Evolutionary conservation across 202 grass and related monocot genomes (phyloP), one percentile per base, ranked within the genome.

Genomic region (Tripidium arundinaceum): DNA sequence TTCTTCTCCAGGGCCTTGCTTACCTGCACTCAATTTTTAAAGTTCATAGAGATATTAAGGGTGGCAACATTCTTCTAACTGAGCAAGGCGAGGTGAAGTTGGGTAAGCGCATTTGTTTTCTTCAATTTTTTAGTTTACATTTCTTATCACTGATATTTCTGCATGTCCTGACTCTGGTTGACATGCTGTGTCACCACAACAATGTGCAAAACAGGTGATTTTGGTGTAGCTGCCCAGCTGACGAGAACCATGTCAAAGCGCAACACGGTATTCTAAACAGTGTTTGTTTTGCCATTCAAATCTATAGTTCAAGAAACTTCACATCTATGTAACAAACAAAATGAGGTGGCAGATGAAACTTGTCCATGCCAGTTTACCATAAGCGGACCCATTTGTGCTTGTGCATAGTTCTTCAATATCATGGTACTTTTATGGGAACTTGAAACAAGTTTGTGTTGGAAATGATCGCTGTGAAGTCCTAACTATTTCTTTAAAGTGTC

Each of bases 211-310:
- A 84, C 83, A 98, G 96, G 96, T 4, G 96, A 99, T 88, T 99
- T 99, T 85, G 96, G 96, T 65, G 90, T 99, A 70, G 96, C 96
- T 86, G 96, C 96, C 31, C 92, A 99, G 80, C 86, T 99, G 40
- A 99, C 96, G 1, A 93, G 96, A 85, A 99, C 96, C 65, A 99
- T 99, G 96, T 99, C 96, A 83, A 99, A 99, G 85, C 96, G 96
- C 45, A 99, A 99, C 82, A 99, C 96, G 84, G 96, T 99, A 99
- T 21, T 72, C 15, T 86, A 72, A 75, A 65, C 26, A 22, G 63
- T 76, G 13, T 81, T 77, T 83, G 27, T 79, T 69, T 78, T 74
- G 16, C 57, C n/a, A 65, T 82, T 86, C 72, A 70, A 74, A 70
- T 70, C 11, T 75, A 80, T n/a, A n/a, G 62, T 75, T 69, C 22